These are phyloP conservation scores for Raffaelea deltoideospora DNA, from an alignment of 2,329 filamentous ascomycete genomes.

Conservation along the genomic window DNA sequence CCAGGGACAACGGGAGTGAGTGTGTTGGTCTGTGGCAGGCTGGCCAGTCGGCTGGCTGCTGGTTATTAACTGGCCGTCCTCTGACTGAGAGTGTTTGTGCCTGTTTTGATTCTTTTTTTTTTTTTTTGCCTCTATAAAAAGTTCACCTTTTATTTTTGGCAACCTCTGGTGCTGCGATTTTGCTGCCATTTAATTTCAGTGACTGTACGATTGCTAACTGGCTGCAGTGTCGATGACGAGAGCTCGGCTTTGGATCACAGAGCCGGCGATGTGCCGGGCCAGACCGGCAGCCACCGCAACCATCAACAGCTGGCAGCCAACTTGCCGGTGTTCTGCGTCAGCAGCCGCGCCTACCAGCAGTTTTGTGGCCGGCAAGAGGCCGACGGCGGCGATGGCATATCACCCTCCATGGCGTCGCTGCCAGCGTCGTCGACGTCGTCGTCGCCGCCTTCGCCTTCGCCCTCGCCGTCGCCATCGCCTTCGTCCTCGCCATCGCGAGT, in stretches of 20 bases:
- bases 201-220: neutral
- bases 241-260: slow-evolving; percentile 33
- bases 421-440: slow-evolving; percentile 2
- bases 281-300: slow-evolving; percentile 41
- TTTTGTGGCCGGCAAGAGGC: slow-evolving; percentile 37
- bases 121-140: too few relatives aligned
- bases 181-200: neutral
- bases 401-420: too few relatives aligned
- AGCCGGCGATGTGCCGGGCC: too few relatives aligned
- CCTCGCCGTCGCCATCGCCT: slow-evolving; percentile 11
- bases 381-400: slow-evolving; percentile 26
- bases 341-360: slow-evolving; percentile 46
- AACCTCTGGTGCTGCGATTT: neutral
- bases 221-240: slow-evolving; percentile 35
- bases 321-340: slow-evolving; percentile 51
- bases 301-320: slow-evolving; percentile 39
- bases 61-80: too few relatives aligned
- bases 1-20: slow-evolving; percentile 37
- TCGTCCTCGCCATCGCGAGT: slow-evolving; percentile 4
- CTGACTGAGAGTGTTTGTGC: too few relatives aligned
- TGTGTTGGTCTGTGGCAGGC: too few relatives aligned
- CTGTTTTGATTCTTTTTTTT: neutral
- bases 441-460: too few relatives aligned
- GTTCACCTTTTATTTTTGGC: too few relatives aligned
- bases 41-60: too few relatives aligned